Conservation (phyloP, 2,329 filamentous ascomycete genomes). For the Phialophora macrospora region DNA sequence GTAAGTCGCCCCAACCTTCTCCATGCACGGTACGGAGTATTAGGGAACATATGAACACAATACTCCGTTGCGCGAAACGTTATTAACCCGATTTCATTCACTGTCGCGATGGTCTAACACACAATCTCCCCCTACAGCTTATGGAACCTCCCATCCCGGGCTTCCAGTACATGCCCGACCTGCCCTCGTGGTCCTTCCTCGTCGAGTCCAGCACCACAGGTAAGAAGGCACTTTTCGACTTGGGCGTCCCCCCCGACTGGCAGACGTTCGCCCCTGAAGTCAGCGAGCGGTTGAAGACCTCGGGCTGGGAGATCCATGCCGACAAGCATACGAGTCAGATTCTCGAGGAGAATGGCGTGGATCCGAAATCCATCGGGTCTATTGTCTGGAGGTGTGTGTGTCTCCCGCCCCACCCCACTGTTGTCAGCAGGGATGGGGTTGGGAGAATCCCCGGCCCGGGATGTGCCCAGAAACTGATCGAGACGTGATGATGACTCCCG, state of each 20-base stretch:
- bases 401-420: too few relatives aligned
- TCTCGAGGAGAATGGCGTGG: constrained; percentile 32
- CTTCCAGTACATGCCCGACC: constrained; percentile 26
- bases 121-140: neutral
- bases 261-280: constrained; percentile 21
- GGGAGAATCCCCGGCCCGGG: neutral
- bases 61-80: too few relatives aligned
- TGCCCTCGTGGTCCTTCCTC: constrained; percentile 47
- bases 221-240: constrained; percentile 45
- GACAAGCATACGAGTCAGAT: constrained; percentile 35
- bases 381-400: constrained; percentile 24
- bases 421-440: neutral
- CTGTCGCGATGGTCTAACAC: neutral
- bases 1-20: constrained; percentile 1
- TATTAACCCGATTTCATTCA: neutral
- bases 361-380: constrained; percentile 19
- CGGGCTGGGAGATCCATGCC: constrained; percentile 26
- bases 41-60: neutral
- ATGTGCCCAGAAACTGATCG: too few relatives aligned
- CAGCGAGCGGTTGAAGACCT: neutral
- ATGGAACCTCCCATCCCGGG: constrained; percentile 27
- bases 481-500: neutral
- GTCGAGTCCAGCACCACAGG: constrained; percentile 50
- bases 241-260: constrained; percentile 41
- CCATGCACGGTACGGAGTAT: neutral